Percentiles rank a stretch among this genome's conserved stretches.
Conservation (phyloP, 352 stramenopile genomes). For the Poterioochromonas sp. region DNA sequence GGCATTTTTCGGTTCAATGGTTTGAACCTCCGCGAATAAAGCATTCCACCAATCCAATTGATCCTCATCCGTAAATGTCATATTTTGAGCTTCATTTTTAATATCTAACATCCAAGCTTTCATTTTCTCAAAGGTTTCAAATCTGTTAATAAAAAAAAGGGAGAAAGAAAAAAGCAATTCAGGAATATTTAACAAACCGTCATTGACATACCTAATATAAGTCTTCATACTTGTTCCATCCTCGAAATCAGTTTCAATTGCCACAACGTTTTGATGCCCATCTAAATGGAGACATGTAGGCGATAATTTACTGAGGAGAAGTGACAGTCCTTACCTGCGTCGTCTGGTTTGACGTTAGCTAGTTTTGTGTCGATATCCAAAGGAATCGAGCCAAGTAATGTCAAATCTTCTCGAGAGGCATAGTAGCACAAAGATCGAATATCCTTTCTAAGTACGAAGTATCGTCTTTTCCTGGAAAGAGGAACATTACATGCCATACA, state of each 20-base stretch:
- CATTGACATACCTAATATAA: neutral
- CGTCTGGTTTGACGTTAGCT: neutral
- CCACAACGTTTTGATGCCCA: conserved; percentile 3
- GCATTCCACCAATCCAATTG: neutral
- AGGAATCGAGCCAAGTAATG: conserved; percentile 17
- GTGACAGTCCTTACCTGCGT: neutral
- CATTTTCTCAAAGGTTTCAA: conserved; percentile 19
- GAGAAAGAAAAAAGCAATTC: neutral
- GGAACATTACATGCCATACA: neutral
- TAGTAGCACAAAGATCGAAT: conserved; percentile 36
- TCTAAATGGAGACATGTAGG: neutral
- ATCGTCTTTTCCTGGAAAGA: conserved; percentile 28
- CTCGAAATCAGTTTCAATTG: neutral
- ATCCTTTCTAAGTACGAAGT: conserved; percentile 35
- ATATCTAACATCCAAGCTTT: conserved; percentile 29
- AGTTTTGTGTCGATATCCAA: conserved; percentile 7
- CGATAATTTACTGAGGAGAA: too few species aligned
- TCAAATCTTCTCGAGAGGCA: conserved; percentile 19
- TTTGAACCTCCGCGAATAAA: neutral
- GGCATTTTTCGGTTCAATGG: conserved; percentile 2
- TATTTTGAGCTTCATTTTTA: conserved; percentile 13
- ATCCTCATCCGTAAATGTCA: neutral
- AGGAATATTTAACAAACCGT: neutral
- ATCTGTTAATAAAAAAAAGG: neutral
- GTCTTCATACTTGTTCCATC: neutral